Base-by-base conservation (phyloP, 2,329 filamentous ascomycete species). In the Penicillium sp. region DNA sequence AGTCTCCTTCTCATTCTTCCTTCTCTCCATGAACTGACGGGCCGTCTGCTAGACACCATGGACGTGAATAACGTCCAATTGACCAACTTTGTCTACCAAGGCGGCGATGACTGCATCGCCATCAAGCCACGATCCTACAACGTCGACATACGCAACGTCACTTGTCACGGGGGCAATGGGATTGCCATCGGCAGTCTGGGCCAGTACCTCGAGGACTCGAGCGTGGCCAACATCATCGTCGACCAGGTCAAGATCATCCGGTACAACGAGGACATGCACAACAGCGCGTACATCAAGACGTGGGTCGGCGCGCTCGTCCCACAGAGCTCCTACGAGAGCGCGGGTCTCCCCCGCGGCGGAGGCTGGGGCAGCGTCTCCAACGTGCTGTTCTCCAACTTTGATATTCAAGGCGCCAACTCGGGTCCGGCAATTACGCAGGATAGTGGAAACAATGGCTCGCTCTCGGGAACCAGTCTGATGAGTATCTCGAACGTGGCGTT, bases 71-170 rank as follows among this genome's bases (percentile, higher is more conserved):
- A 85, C 60, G 73, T 86, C 49, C 71, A 69, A 6, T 74, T 86
- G 5, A 79, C 73, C 4, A 83, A 83, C 59, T 79, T 85, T 54
- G 71, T 76, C 5, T 86, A 84, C 64, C 82, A 84, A 72, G 83
- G 83, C 10, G 83, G 86, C 67, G 88, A 82, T 69, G 76, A 84
- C 57, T 91, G 89, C 73, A 82, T 86, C 28, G 82, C 83, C 42
- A 79, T 82, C 61, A 91, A 90, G 74, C 79, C 83, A 43, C 81
- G 89, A 73, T 86, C 85, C 58, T 81, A 85, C 73, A 86, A 88
- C 66, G 80, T 83, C 61, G 73, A 77, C 38, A 73, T 82, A 57
- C 80, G 83, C 57, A 88, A 84, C 69, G 65, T 79, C 6, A 78
- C 77, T 60, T 90, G 85, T 57, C 76, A 78, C 43, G 80, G 81